Percentiles rank a stretch among this genome's conserved stretches.
Conservation (phyloP, 2,329 filamentous ascomycete species). For the Helminthosporium solani region DNA sequence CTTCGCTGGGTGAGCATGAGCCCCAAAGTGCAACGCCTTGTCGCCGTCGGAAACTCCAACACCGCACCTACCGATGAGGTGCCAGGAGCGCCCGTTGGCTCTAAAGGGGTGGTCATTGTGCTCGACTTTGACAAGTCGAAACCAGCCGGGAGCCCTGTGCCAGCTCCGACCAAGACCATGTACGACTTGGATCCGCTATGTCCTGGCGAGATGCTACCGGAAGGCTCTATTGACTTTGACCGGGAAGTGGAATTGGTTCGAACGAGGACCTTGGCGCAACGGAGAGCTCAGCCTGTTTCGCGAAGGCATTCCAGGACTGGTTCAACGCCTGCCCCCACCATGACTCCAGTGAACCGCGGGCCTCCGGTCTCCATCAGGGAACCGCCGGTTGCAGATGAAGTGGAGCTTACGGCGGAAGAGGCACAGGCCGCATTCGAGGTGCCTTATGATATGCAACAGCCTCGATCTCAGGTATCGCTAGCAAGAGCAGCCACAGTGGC, state of each 20-base stretch:
- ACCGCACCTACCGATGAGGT: slow-evolving; percentile 23
- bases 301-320: slow-evolving; percentile 31
- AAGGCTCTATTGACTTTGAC: slow-evolving; percentile 45
- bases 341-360: slow-evolving; percentile 17
- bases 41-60: slow-evolving; percentile 42
- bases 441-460: slow-evolving; percentile 44
- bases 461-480: slow-evolving; percentile 42
- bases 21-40: slow-evolving; percentile 35
- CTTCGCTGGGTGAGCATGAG: slow-evolving; percentile 39
- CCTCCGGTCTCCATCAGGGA: slow-evolving; percentile 17
- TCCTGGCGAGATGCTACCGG: slow-evolving; percentile 40
- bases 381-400: slow-evolving; percentile 25
- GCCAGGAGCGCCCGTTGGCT: slow-evolving; percentile 29
- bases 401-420: slow-evolving; percentile 36
- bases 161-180: slow-evolving; percentile 30
- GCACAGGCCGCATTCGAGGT: slow-evolving; percentile 42
- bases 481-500: slow-evolving; percentile 48
- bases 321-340: slow-evolving; percentile 29
- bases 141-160: slow-evolving; percentile 19
- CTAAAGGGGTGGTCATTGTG: slow-evolving; percentile 41
- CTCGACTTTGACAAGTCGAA: slow-evolving; percentile 42
- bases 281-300: slow-evolving; percentile 31
- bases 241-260: slow-evolving; percentile 44
- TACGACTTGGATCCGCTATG: slow-evolving; percentile 42
- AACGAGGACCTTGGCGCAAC: slow-evolving; percentile 40